Evolutionary conservation across 169 alveolate species (phyloP).

Genomic region (Eimeria tenella): DNA sequence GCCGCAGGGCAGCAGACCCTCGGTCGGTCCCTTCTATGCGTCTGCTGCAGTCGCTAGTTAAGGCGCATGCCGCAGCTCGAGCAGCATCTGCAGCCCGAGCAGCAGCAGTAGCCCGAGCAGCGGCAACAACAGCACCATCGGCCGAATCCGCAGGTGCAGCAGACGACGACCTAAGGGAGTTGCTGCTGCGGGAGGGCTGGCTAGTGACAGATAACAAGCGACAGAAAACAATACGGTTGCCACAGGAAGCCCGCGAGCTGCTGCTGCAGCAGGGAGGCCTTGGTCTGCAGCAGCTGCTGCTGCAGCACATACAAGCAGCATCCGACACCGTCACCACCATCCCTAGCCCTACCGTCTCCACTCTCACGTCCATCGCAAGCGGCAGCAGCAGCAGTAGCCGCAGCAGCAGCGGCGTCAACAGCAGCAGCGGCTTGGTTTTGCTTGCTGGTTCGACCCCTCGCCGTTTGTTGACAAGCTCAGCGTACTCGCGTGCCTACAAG

Average conservation of each 20-base stretch:
- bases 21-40: neutral
- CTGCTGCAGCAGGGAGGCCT: conserved; percentile 27
- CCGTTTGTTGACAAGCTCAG: neutral
- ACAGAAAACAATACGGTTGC: neutral
- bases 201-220: neutral
- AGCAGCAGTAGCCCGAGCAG: neutral
- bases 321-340: neutral
- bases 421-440: neutral
- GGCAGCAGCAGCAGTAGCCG: conserved; percentile 6
- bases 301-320: neutral
- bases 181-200: conserved; percentile 25
- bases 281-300: conserved; percentile 41
- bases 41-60: neutral
- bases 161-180: neutral
- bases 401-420: neutral
- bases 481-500: neutral
- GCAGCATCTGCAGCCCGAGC: conserved; percentile 17
- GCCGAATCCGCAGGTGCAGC: neutral
- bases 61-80: conserved; percentile 6
- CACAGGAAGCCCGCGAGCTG: neutral
- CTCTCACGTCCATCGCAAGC: neutral
- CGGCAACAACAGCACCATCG: neutral
- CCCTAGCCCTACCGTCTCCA: neutral
- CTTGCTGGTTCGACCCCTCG: neutral
- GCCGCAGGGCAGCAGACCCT: conserved; percentile 1